Evolutionary conservation across 345 rosid genomes (phyloP).

Genomic region (Lepidium sativum): DNA sequence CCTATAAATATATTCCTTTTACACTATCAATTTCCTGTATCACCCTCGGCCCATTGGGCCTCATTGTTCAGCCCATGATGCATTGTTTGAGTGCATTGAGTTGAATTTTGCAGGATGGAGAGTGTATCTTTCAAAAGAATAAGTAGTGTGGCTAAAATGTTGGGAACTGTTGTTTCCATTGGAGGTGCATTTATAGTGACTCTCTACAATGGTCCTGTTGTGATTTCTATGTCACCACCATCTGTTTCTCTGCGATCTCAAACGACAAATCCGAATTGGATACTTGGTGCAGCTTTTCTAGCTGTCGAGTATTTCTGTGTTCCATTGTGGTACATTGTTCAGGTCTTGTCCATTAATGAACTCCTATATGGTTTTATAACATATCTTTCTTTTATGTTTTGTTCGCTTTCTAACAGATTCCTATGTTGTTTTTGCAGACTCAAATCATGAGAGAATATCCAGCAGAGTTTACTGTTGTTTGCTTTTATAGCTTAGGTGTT

Average conservation of each 20-base stretch:
- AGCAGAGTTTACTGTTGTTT: constrained; percentile 70
- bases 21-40: not conserved
- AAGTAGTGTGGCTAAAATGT: constrained; percentile 69
- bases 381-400: not conserved
- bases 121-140: constrained; percentile 38
- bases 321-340: constrained; percentile 86
- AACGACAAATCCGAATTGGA: constrained; percentile 50
- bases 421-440: constrained; percentile 33
- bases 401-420: not conserved
- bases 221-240: constrained; percentile 33
- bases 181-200: constrained; percentile 72
- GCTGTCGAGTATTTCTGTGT: constrained; percentile 53
- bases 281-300: constrained; percentile 64
- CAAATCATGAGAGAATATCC: constrained; percentile 88
- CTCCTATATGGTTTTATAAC: not conserved
- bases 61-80: not conserved
- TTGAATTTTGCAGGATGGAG: constrained; percentile 56
- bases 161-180: constrained; percentile 72
- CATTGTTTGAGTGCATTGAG: not conserved
- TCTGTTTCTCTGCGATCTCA: constrained; percentile 24
- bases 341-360: constrained; percentile 55
- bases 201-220: constrained; percentile 63
- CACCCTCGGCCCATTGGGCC: constrained; percentile 21
- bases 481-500: constrained; percentile 62
- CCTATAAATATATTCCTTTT: not conserved